phyloP scores from a whole-genome alignment of 495 filamentous ascomycete species.

The Peziza echinospora region DNA sequence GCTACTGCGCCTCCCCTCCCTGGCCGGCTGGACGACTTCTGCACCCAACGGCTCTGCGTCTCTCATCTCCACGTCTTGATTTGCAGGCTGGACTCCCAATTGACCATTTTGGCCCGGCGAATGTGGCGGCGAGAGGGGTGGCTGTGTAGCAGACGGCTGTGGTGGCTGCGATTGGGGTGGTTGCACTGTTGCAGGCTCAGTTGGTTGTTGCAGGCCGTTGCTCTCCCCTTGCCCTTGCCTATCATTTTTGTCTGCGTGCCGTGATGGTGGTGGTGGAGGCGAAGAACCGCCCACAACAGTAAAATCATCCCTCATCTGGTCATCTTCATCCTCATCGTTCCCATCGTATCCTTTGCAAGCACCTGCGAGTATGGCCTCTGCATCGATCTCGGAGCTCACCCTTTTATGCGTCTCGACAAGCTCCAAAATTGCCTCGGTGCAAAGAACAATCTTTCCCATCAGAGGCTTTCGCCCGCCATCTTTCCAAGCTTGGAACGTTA shows the following conservation, averaged over 20 bases:
- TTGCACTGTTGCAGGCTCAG: neutral
- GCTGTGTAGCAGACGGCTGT: too few species aligned
- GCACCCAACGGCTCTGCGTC: neutral
- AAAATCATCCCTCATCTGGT: neutral
- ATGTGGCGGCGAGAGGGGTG: too few species aligned
- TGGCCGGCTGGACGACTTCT: neutral
- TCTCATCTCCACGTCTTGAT: neutral
- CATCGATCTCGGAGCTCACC: neutral
- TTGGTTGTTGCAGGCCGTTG: neutral
- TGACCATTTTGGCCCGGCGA: too few species aligned
- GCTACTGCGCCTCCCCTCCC: neutral
- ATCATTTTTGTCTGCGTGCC: neutral
- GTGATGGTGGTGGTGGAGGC: too few species aligned
- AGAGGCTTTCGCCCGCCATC: neutral
- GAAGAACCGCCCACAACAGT: too few species aligned
- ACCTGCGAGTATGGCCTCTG: too few species aligned
- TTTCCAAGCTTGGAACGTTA: neutral
- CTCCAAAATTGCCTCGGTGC: neutral
- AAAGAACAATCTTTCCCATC: neutral
- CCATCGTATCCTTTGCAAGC: too few species aligned
- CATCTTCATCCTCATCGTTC: neutral
- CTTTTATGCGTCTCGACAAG: neutral
- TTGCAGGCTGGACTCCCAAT: too few species aligned
- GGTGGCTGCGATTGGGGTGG: too few species aligned
- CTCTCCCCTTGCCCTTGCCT: neutral